These are phyloP conservation scores for Cryptococcus sp. DNA, from an alignment of 1,284 basidiomycete genomes.

Conservation along the genomic window DNA sequence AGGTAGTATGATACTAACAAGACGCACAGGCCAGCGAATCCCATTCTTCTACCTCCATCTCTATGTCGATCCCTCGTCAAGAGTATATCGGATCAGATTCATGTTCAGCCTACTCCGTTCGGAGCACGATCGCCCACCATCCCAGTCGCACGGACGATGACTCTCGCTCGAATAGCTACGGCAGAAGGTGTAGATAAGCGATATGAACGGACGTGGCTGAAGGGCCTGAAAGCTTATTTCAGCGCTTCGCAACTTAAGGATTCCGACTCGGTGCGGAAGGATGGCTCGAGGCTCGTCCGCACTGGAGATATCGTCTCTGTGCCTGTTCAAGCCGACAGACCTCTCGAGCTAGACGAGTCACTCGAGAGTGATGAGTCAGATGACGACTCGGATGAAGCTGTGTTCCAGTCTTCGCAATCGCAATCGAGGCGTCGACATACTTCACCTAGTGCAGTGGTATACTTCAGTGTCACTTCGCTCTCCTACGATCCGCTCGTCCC, in stretches of 20 bases:
- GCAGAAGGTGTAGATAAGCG: slow-evolving; percentile 71
- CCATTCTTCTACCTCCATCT: slow-evolving; percentile 58
- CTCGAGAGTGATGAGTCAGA: slow-evolving; percentile 46
- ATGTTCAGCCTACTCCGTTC: slow-evolving; percentile 49
- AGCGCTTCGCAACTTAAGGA: slow-evolving; percentile 28
- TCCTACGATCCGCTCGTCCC: slow-evolving; percentile 61
- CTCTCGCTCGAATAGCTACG: slow-evolving; percentile 80
- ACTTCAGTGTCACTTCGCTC: slow-evolving; percentile 78
- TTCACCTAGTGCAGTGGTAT: slow-evolving; percentile 56
- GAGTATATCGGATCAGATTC: slow-evolving; percentile 19
- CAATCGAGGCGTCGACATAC: too few species aligned
- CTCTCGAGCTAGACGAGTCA: slow-evolving; percentile 40
- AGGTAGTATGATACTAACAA: background rate
- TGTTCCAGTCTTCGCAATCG: slow-evolving; percentile 3
- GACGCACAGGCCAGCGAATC: slow-evolving; percentile 55
- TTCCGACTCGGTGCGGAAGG: slow-evolving; percentile 10
- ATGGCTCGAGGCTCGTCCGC: slow-evolving; percentile 63
- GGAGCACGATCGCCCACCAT: slow-evolving; percentile 60
- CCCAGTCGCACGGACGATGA: slow-evolving; percentile 71
- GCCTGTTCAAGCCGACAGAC: slow-evolving; percentile 63
- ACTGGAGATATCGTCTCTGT: slow-evolving; percentile 80
- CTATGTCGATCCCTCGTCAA: slow-evolving; percentile 34
- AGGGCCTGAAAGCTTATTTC: slow-evolving; percentile 71
- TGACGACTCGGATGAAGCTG: slow-evolving; percentile 39
- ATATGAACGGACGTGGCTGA: slow-evolving; percentile 71